A percentile compares a stretch with the other conserved stretches of the same genome.
phyloP scores from a whole-genome alignment of 345 rosid species.

The Populus davidiana region DNA sequence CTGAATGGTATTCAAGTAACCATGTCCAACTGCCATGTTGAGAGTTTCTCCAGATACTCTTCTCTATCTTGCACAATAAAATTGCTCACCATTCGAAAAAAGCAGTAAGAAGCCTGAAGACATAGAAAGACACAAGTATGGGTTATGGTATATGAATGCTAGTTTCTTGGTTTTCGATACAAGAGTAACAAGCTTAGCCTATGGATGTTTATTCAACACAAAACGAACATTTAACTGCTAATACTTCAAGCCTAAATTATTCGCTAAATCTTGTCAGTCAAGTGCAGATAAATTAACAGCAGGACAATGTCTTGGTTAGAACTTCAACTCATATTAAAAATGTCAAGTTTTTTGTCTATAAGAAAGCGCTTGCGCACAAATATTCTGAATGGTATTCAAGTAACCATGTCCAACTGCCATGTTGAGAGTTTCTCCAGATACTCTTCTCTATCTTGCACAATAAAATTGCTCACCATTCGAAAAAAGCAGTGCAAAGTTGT shows the following conservation, averaged over 20 bases:
- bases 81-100: background rate
- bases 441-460: background rate
- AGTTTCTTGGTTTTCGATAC: too few relatives aligned
- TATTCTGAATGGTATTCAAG: background rate
- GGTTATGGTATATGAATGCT: too few relatives aligned
- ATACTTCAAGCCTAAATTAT: background rate
- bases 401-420: background rate
- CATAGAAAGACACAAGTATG: too few relatives aligned
- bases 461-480: background rate
- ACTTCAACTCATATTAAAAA: background rate
- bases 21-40: background rate
- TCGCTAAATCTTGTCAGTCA: background rate
- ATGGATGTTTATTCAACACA: background rate
- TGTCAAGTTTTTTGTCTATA: background rate
- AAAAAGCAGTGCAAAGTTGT: background rate
- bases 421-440: background rate
- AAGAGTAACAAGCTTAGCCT: too few relatives aligned
- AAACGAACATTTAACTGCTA: background rate
- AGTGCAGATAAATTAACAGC: background rate
- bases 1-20: background rate
- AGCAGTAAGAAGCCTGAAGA: constrained; percentile 75
- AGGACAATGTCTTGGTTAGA: background rate
- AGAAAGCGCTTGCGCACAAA: background rate
- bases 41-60: background rate
- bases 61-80: background rate